A percentile compares a stretch with the other conserved stretches of the same genome.
Evolutionary conservation across 805 yeast genomes (phyloP).

Genomic region (Priceomyces medius): DNA sequence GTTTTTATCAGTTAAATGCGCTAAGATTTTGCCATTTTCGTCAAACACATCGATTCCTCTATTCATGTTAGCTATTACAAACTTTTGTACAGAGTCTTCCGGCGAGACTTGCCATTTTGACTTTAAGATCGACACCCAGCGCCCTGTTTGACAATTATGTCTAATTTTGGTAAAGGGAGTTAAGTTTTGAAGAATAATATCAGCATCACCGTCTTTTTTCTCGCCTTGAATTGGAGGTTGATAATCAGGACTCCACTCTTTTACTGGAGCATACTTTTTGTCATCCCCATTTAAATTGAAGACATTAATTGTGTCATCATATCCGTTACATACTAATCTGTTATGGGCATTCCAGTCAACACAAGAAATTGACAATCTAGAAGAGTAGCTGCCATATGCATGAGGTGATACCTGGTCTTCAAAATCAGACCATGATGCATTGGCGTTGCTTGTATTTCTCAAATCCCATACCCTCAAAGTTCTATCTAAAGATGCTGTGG

Average conservation of each 20-base stretch:
- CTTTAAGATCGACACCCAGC: slow-evolving; percentile 93
- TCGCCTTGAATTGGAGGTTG: slow-evolving; percentile 14
- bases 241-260: slow-evolving; percentile 21
- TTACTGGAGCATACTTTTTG: slow-evolving; percentile 18
- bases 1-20: slow-evolving; percentile 59
- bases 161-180: slow-evolving; percentile 62
- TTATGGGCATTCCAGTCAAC: slow-evolving; percentile 77
- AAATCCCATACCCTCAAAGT: slow-evolving; percentile 86
- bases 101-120: slow-evolving; percentile 83
- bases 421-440: slow-evolving; percentile 53
- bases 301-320: slow-evolving; percentile 78
- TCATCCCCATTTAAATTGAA: slow-evolving; percentile 52
- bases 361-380: slow-evolving; percentile 78
- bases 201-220: slow-evolving; percentile 13
- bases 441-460: slow-evolving; percentile 48
- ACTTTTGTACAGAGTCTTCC: slow-evolving; percentile 69
- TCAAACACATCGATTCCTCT: slow-evolving; percentile 80
- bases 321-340: slow-evolving; percentile 86
- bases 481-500: slow-evolving; percentile 88
- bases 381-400: slow-evolving; percentile 58
- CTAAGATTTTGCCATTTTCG: slow-evolving; percentile 72
- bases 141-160: slow-evolving; percentile 95
- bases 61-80: slow-evolving; percentile 92
- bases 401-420: slow-evolving; percentile 50
- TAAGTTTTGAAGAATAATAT: slow-evolving; percentile 38